Evolutionary conservation across 2,329 filamentous ascomycete genomes (phyloP).

Genomic region (Fusarium torreyae): DNA sequence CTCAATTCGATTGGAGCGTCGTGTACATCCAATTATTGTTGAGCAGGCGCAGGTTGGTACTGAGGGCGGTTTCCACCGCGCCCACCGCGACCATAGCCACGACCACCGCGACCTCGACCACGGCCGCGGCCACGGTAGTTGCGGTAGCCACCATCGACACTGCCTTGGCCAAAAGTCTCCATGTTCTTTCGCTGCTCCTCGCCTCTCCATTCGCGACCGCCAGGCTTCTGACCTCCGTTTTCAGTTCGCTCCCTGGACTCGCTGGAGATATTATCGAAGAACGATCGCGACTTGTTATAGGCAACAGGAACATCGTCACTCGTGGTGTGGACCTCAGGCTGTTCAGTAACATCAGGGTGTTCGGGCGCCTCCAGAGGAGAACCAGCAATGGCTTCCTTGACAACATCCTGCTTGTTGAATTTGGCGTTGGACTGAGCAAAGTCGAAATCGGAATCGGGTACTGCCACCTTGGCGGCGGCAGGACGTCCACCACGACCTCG

Average conservation of each 20-base stretch:
- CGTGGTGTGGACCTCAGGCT: slow-evolving; percentile 55
- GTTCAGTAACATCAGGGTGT: slow-evolving; percentile 54
- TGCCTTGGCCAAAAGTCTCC: slow-evolving; percentile 97
- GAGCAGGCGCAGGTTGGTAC: slow-evolving; percentile 50
- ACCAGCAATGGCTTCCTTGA: slow-evolving; percentile 90
- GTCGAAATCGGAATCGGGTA: slow-evolving; percentile 92
- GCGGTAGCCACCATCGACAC: slow-evolving; percentile 85
- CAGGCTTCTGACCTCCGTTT: slow-evolving; percentile 75
- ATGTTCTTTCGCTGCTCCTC: slow-evolving; percentile 97
- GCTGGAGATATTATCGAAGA: slow-evolving; percentile 98
- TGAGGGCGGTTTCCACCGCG: slow-evolving; percentile 56
- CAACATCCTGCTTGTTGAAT: slow-evolving; percentile 69
- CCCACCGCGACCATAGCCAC: slow-evolving; percentile 59
- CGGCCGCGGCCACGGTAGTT: slow-evolving; percentile 86
- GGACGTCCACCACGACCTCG: slow-evolving; percentile 65
- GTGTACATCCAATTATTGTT: slow-evolving; percentile 46
- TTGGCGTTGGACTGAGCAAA: slow-evolving; percentile 75
- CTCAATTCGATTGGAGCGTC: slow-evolving; percentile 1
- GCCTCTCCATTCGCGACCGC: slow-evolving; percentile 88
- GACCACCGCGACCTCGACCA: slow-evolving; percentile 72
- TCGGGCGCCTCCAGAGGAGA: slow-evolving; percentile 73
- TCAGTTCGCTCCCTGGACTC: slow-evolving; percentile 92
- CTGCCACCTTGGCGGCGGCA: slow-evolving; percentile 79
- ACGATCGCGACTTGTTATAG: slow-evolving; percentile 91
- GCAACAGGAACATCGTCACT: slow-evolving; percentile 64